Evolutionary conservation across 495 filamentous ascomycete genomes (phyloP).

Genomic region (Penicillium lividum): DNA sequence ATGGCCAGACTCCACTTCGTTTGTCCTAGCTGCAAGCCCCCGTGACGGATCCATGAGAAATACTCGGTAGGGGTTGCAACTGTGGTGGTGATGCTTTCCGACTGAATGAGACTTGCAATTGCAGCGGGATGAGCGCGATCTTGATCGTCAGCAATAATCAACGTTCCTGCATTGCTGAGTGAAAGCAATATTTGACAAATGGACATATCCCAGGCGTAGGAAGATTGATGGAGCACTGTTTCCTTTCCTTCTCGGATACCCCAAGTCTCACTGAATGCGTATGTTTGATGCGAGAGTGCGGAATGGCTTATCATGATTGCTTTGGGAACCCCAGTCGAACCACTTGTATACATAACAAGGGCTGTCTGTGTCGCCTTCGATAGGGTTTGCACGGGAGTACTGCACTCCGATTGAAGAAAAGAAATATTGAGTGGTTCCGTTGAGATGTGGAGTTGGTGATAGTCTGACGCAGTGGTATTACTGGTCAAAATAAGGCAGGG

Average conservation of each 20-base stretch:
- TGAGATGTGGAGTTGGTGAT: slow-evolving; percentile 8
- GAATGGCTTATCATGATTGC: slow-evolving; percentile 39
- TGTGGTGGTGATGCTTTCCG: slow-evolving; percentile 37
- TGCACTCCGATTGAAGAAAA: background rate
- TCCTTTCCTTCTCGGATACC: slow-evolving; percentile 22
- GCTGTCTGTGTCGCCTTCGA: slow-evolving; percentile 21
- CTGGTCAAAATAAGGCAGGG: slow-evolving; percentile 22
- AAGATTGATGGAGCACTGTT: slow-evolving; percentile 44
- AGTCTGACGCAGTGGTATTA: background rate
- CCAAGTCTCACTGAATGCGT: slow-evolving; percentile 22
- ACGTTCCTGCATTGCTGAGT: slow-evolving; percentile 32
- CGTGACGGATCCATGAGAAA: slow-evolving; percentile 33
- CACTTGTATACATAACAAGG: slow-evolving; percentile 44
- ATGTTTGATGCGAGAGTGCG: slow-evolving; percentile 31
- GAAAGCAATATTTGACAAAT: slow-evolving; percentile 35
- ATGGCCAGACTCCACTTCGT: slow-evolving; percentile 10
- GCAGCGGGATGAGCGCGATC: slow-evolving; percentile 33
- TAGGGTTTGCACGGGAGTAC: background rate
- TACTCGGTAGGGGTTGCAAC: slow-evolving; percentile 47
- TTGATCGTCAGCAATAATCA: slow-evolving; percentile 27
- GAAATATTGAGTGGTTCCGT: slow-evolving; percentile 22
- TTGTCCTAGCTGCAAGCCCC: slow-evolving; percentile 9
- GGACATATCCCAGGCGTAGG: slow-evolving; percentile 42
- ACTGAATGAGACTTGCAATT: slow-evolving; percentile 33
- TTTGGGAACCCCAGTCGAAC: slow-evolving; percentile 42